Base-by-base conservation (phyloP, 495 filamentous ascomycete genomes). In the Xylona heveae region DNA sequence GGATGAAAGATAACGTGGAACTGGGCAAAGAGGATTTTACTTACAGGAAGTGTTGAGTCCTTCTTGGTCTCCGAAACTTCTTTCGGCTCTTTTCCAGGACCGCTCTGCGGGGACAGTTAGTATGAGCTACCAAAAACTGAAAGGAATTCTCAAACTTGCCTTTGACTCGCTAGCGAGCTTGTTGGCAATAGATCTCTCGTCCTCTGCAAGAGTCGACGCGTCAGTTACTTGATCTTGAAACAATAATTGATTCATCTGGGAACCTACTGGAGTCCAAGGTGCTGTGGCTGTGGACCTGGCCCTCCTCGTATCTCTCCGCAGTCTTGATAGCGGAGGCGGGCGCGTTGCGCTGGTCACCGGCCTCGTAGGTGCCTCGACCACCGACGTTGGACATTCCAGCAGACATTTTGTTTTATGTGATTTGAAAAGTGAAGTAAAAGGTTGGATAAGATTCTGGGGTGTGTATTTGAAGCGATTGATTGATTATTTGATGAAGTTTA, bases 111-210 rank as follows among this genome's bases (percentile, higher is more conserved):
- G 13, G 16, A 42, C 15, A 38, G 3, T 30, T 37, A 13, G 9
- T 16, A 30, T 50, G 32, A 39, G 32, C 18, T n/a, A 31, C 20
- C 18, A 3, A 2, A 18, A 9, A 16, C 18, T 6, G 6, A 7
- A 16, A n/a, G 22, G 5, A 15, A 17, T 33, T 6, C 14, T 13
- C n/a, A 25, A 5, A 27, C 30, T 17, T 40, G 58, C 55, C 56
- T 66, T 47, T 39, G 56, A 49, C 42, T 77, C 72, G 6, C 68
- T 62, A 5, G 59, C 75, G 18, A 81, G 60, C 44, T 68, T 73
- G 59, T 83, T 81, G 39, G 71, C 73, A 41, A 90, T 83, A 19
- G 74, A 66, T 41, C 80, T 64, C 43, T 79, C 53, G 45, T 85
- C 79, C 64, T 90, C 74, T 82, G 34, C 5, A 12, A 13, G 5